A percentile compares a stretch with the other conserved stretches of the same genome.
phyloP scores from a whole-genome alignment of 805 yeast species.

The Zygoascus flipseniorum region DNA sequence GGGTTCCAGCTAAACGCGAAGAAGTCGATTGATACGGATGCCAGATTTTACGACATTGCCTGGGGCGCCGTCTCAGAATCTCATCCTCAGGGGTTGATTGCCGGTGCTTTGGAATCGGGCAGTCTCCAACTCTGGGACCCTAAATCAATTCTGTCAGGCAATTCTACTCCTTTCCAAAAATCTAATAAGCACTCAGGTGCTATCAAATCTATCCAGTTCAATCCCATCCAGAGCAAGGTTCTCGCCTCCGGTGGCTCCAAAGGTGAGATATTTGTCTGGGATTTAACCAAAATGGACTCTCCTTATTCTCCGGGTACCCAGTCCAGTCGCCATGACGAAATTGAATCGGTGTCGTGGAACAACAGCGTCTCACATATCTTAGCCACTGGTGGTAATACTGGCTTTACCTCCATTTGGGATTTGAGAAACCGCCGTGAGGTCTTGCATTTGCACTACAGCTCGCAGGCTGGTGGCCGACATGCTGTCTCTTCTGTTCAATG shows the following conservation, averaged over 20 bases:
- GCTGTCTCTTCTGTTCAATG: conserved; percentile 78
- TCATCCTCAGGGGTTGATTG: conserved; percentile 51
- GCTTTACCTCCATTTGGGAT: conserved; percentile 92
- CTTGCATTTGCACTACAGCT: conserved; percentile 64
- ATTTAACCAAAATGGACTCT: conserved; percentile 48
- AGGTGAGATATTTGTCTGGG: conserved; percentile 90
- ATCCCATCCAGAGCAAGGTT: conserved; percentile 59
- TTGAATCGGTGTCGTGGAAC: conserved; percentile 84
- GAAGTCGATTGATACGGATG: conserved; percentile 40
- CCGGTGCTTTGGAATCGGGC: conserved; percentile 87
- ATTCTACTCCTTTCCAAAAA: conserved; percentile 42
- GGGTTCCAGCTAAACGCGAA: conserved; percentile 32
- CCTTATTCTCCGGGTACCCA: conserved; percentile 64
- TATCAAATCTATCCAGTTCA: conserved; percentile 68
- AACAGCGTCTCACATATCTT: conserved; percentile 72
- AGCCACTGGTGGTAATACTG: conserved; percentile 81
- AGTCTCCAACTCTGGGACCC: conserved; percentile 71
- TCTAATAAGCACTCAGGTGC: conserved; percentile 58
- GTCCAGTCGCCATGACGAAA: conserved; percentile 66
- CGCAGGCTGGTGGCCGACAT: conserved; percentile 41
- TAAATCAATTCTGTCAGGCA: conserved; percentile 35
- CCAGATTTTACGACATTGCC: conserved; percentile 69
- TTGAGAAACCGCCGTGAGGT: conserved; percentile 81
- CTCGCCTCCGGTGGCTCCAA: conserved; percentile 83
- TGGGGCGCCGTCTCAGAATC: conserved; percentile 60